These are phyloP conservation scores for Suhomyces tanzawaensis DNA, from an alignment of 805 yeast species.

Conservation along the genomic window DNA sequence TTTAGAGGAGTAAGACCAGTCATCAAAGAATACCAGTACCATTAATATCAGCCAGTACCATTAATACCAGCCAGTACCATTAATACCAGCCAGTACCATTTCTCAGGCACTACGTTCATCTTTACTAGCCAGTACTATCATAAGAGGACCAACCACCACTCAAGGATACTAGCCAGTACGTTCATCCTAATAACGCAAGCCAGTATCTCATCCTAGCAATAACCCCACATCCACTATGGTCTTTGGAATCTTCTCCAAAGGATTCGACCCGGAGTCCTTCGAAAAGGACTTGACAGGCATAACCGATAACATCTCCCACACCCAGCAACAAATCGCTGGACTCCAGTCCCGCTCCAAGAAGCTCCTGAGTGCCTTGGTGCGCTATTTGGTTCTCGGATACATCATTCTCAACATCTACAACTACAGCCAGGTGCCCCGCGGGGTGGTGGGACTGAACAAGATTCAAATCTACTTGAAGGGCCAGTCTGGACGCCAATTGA, in stretches of 20 bases:
- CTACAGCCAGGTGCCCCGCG: constrained; percentile 19
- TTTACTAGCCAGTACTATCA: too few species aligned
- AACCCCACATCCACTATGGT: constrained; percentile 16
- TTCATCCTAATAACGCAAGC: too few species aligned
- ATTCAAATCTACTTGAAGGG: constrained; percentile 23
- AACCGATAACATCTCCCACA: constrained; percentile 31
- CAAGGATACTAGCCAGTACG: too few species aligned
- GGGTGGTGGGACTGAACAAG: constrained; percentile 15
- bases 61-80: too few species aligned
- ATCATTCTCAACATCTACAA: constrained; percentile 19
- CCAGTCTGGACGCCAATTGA: constrained; percentile 20
- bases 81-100: too few species aligned
- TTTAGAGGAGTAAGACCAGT: too few species aligned
- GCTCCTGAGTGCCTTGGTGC: constrained; percentile 15
- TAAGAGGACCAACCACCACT: too few species aligned
- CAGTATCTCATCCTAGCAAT: too few species aligned
- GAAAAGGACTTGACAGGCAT: constrained; percentile 42
- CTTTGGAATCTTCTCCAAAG: constrained; percentile 24
- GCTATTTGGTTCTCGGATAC: constrained; percentile 21
- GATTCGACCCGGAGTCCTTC: constrained; percentile 41
- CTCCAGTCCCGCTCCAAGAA: constrained; percentile 15
- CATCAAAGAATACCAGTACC: too few species aligned
- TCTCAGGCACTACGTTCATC: too few species aligned
- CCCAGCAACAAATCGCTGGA: constrained; percentile 21
- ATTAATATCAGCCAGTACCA: too few species aligned